Percentiles rank a stretch among this genome's conserved stretches.
These are phyloP conservation scores for Aspergillus sp. DNA, from an alignment of 2,329 filamentous ascomycete species.

Conservation along the genomic window DNA sequence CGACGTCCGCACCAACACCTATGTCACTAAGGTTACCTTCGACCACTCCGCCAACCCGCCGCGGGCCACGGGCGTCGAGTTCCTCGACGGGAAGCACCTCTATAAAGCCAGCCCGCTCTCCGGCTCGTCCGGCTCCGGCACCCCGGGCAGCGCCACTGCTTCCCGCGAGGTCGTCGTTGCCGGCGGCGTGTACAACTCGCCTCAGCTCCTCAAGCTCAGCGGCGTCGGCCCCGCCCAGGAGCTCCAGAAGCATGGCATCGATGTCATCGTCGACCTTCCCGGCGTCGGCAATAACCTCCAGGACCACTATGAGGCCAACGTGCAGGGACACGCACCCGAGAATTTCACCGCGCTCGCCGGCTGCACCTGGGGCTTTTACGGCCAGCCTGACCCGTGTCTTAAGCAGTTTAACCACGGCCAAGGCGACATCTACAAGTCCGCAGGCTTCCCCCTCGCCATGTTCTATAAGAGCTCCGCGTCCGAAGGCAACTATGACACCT, in stretches of 20 bases:
- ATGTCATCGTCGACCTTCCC: slow-evolving; percentile 45
- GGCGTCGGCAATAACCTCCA: slow-evolving; percentile 57
- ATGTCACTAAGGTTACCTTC: slow-evolving; percentile 40
- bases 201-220: slow-evolving; percentile 55
- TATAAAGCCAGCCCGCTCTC: slow-evolving; percentile 39
- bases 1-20: slow-evolving; percentile 43
- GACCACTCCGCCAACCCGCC: slow-evolving; percentile 30
- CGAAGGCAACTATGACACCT: slow-evolving; percentile 43
- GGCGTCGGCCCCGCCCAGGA: slow-evolving; percentile 52
- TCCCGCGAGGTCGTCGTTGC: slow-evolving; percentile 39
- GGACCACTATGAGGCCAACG: slow-evolving; percentile 40
- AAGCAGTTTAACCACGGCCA: slow-evolving; percentile 34
- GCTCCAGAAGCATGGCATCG: slow-evolving; percentile 46
- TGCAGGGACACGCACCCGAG: slow-evolving; percentile 28
- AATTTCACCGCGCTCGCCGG: slow-evolving; percentile 27
- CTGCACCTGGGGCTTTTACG: slow-evolving; percentile 21
- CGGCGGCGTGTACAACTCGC: slow-evolving; percentile 52
- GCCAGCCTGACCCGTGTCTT: slow-evolving; percentile 33
- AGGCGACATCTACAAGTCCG: slow-evolving; percentile 37
- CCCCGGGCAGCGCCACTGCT: slow-evolving; percentile 32
- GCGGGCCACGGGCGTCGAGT: slow-evolving; percentile 42
- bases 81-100: slow-evolving; percentile 38
- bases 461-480: slow-evolving; percentile 24
- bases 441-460: slow-evolving; percentile 47
- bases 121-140: slow-evolving; percentile 17